These are phyloP conservation scores for Populus pruinosa DNA, from an alignment of 345 rosid genomes.

Conservation along the genomic window DNA sequence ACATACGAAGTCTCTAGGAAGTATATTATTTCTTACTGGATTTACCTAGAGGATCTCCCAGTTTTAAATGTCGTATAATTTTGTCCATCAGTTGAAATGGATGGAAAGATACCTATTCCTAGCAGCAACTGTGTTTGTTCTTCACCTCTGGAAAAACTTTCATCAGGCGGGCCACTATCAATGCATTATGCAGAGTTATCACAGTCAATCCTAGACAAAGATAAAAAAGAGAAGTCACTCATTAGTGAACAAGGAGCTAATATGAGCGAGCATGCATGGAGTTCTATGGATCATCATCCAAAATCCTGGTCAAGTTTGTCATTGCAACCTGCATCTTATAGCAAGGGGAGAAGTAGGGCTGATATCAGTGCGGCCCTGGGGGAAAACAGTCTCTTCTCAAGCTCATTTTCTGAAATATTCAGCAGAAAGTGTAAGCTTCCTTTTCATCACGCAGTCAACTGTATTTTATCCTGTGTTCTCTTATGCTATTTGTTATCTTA, in stretches of 20 bases:
- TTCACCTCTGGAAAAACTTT: slow-evolving; percentile 30
- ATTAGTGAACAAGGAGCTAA: slow-evolving; percentile 34
- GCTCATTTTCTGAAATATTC: slow-evolving; percentile 85
- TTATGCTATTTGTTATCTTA: not conserved
- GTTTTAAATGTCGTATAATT: slow-evolving; percentile 3
- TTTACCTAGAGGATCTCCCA: not conserved
- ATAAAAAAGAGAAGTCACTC: slow-evolving; percentile 27
- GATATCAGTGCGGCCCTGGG: slow-evolving; percentile 36
- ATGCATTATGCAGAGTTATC: slow-evolving; percentile 26
- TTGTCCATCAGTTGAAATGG: slow-evolving; percentile 20
- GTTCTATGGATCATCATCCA: slow-evolving; percentile 40
- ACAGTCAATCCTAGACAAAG: slow-evolving; percentile 20
- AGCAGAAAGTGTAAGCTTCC: slow-evolving; percentile 57
- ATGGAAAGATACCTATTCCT: slow-evolving; percentile 20
- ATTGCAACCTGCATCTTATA: slow-evolving; percentile 31
- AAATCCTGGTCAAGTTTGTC: slow-evolving; percentile 45
- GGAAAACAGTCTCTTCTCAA: slow-evolving; percentile 96
- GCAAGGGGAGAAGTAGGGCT: slow-evolving; percentile 30
- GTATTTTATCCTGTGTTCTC: not conserved
- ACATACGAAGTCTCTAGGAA: not conserved
- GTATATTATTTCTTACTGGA: not conserved
- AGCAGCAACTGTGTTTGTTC: slow-evolving; percentile 35
- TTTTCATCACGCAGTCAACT: not conserved
- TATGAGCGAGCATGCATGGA: slow-evolving; percentile 26
- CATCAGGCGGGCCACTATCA: slow-evolving; percentile 16